Conservation (phyloP, 1,139 yeast species). For the Fermentozyma sake region DNA sequence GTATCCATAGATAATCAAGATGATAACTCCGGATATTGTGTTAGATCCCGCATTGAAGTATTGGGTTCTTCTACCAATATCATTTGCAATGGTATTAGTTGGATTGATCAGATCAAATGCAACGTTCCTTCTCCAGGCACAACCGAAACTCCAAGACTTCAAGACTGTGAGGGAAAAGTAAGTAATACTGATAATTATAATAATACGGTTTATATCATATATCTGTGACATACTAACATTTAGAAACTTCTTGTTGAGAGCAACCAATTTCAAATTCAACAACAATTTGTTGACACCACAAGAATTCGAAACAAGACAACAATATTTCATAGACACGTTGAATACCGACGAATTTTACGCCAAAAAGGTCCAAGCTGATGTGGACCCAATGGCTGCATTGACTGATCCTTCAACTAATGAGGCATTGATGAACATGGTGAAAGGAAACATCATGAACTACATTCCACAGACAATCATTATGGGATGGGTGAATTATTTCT, state of each 20-base stretch:
- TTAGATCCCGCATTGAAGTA: constrained; percentile 79
- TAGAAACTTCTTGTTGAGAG: constrained; percentile 52
- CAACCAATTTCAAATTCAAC: constrained; percentile 49
- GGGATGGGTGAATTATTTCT: constrained; percentile 95
- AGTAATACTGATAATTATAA: constrained; percentile 11
- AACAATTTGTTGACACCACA: constrained; percentile 37
- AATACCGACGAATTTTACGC: constrained; percentile 49
- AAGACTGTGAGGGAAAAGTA: constrained; percentile 58
- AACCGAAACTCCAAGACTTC: constrained; percentile 50
- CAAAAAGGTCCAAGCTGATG: constrained; percentile 33
- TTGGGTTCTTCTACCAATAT: constrained; percentile 91
- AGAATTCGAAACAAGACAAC: constrained; percentile 49
- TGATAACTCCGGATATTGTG: constrained; percentile 28
- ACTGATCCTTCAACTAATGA: constrained; percentile 71
- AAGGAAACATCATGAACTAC: constrained; percentile 75
- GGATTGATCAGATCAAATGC: constrained; percentile 75
- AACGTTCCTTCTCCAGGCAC: constrained; percentile 54
- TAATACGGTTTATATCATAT: background rate
- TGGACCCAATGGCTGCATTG: constrained; percentile 55
- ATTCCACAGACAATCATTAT: constrained; percentile 89
- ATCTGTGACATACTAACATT: constrained; percentile 8
- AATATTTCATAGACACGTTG: constrained; percentile 40
- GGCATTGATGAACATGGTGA: constrained; percentile 73
- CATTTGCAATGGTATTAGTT: constrained; percentile 86
- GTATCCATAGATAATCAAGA: too few relatives aligned